Conservation (phyloP, 2,329 filamentous ascomycete genomes). For the Colletotrichum australisinense region DNA sequence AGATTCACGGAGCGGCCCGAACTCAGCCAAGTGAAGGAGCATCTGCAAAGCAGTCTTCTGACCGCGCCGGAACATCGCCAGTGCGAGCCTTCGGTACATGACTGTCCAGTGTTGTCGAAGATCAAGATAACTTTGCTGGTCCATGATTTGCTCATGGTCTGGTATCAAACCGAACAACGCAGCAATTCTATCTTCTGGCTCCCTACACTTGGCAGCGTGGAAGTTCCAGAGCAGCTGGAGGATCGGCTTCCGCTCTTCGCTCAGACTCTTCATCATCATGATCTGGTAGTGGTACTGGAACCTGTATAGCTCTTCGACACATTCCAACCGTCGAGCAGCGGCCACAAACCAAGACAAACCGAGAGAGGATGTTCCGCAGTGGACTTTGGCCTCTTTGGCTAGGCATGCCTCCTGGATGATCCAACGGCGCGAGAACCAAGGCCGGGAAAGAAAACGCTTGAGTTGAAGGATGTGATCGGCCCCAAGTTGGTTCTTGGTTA, state of each 20-base stretch:
- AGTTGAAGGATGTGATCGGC: neutral
- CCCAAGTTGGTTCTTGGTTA: neutral
- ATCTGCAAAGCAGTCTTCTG: neutral
- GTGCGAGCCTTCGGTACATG: neutral
- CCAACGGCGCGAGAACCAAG: neutral
- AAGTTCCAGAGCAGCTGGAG: neutral
- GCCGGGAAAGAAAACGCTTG: neutral
- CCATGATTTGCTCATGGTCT: neutral
- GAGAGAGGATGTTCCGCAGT: neutral
- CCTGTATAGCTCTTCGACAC: neutral
- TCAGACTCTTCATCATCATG: neutral
- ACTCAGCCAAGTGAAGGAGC: neutral
- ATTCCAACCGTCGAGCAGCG: neutral
- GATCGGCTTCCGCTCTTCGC: neutral
- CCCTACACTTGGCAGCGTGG: neutral
- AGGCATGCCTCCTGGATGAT: neutral
- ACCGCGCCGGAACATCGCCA: neutral
- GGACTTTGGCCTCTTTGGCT: neutral
- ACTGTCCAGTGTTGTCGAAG: neutral
- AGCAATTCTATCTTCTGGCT: neutral
- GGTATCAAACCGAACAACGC: neutral
- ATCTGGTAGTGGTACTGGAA: neutral
- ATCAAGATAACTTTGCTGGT: neutral
- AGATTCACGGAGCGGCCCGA: neutral
- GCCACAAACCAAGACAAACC: neutral